phyloP scores from a whole-genome alignment of 2,329 filamentous ascomycete genomes.

The Didymella sp. region DNA sequence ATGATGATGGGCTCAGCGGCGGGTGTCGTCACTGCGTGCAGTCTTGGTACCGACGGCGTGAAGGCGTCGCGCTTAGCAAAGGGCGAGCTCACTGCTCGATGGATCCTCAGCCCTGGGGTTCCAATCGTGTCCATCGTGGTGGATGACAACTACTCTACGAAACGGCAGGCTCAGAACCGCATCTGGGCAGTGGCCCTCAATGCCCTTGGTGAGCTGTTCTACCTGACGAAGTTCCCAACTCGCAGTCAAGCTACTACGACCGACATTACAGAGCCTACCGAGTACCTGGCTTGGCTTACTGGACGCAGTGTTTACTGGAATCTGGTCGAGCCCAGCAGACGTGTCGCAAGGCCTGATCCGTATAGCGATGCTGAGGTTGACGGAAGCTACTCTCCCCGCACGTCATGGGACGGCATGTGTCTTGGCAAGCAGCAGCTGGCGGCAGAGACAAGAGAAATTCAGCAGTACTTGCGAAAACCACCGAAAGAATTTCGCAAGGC shows the following conservation, averaged over 20 bases:
- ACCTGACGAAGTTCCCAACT: conserved; percentile 74
- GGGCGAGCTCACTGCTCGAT: conserved; percentile 83
- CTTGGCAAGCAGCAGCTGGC: conserved; percentile 73
- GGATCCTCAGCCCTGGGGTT: conserved; percentile 90
- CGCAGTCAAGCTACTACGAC: conserved; percentile 59
- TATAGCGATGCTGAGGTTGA: conserved; percentile 69
- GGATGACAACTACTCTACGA: conserved; percentile 80
- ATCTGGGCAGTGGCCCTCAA: conserved; percentile 95
- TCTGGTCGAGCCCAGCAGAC: conserved; percentile 77
- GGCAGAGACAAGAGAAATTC: conserved; percentile 82
- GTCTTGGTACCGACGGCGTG: conserved; percentile 68
- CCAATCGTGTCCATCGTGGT: conserved; percentile 85
- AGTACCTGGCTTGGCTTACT: conserved; percentile 77
- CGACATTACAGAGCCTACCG: conserved; percentile 59
- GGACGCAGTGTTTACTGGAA: conserved; percentile 83
- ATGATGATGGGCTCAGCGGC: conserved; percentile 84
- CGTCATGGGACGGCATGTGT: conserved; percentile 75
- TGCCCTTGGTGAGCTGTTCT: conserved; percentile 89
- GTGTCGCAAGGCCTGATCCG: conserved; percentile 73
- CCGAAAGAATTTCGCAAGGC: conserved; percentile 79
- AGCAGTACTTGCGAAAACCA: conserved; percentile 73
- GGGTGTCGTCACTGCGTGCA: conserved; percentile 82
- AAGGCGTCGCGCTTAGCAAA: conserved; percentile 69
- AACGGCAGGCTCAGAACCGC: conserved; percentile 72
- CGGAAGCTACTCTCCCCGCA: conserved; percentile 81